Evolutionary conservation across 441 rosid species (phyloP).

Genomic region (Francoa sonchifolia): DNA sequence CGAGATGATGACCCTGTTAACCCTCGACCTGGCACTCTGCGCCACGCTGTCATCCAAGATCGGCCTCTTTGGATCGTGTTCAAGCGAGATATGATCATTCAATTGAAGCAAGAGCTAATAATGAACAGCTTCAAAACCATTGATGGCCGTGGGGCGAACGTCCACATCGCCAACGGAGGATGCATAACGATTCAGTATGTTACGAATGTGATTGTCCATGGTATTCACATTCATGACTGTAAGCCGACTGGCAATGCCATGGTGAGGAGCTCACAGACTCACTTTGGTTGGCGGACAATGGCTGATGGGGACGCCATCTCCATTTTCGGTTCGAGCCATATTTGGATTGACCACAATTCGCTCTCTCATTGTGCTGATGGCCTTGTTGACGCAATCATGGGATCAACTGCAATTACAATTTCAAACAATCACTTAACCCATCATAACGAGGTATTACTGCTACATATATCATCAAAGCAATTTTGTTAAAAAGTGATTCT

Average conservation of each 20-base stretch:
- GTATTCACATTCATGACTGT: constrained; percentile 43
- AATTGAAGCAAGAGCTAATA: constrained; percentile 43
- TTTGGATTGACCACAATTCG: constrained; percentile 91
- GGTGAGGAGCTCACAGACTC: constrained; percentile 56
- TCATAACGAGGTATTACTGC: constrained; percentile 67
- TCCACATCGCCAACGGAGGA: constrained; percentile 54
- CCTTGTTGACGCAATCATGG: constrained; percentile 89
- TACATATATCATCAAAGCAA: not conserved
- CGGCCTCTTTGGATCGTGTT: constrained; percentile 57
- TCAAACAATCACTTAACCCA: constrained; percentile 85
- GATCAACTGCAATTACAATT: constrained; percentile 82
- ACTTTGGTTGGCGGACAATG: constrained; percentile 79
- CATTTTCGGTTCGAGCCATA: constrained; percentile 78
- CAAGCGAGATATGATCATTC: constrained; percentile 54
- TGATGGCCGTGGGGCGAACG: constrained; percentile 49
- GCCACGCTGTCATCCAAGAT: constrained; percentile 60
- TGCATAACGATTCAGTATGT: constrained; percentile 48
- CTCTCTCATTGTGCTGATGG: constrained; percentile 90
- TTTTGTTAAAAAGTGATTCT: not conserved
- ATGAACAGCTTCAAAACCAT: constrained; percentile 72
- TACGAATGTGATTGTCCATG: constrained; percentile 55
- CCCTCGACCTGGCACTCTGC: constrained; percentile 56
- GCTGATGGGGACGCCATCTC: constrained; percentile 94
- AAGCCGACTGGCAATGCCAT: constrained; percentile 50
- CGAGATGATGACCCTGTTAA: constrained; percentile 35